Conservation (phyloP, 129 eudicot genomes). For the Cynara cardunculus region DNA sequence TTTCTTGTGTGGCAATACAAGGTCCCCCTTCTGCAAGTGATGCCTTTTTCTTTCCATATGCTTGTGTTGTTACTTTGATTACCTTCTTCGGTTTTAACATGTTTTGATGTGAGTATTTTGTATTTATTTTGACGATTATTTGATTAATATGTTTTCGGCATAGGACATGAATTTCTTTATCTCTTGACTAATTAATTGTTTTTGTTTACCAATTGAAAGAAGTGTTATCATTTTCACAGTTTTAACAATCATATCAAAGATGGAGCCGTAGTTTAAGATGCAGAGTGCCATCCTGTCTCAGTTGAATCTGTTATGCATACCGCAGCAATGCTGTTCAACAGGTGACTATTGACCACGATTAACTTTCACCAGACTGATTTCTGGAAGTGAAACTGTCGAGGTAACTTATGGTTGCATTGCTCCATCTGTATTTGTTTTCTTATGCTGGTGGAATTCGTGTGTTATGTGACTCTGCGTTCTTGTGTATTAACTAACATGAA, state of each 20-base stretch:
- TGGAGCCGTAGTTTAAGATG: neutral
- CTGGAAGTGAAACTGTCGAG: neutral
- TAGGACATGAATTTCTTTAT: neutral
- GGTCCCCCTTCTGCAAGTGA: too few relatives aligned
- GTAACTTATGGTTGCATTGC: neutral
- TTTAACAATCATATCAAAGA: neutral
- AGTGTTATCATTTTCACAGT: neutral
- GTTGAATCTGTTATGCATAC: neutral
- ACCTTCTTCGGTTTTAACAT: neutral
- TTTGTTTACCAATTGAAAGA: neutral
- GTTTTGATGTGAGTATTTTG: neutral
- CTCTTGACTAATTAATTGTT: neutral
- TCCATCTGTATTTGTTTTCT: neutral
- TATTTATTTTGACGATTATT: neutral
- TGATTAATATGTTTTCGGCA: neutral
- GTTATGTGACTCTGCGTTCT: neutral
- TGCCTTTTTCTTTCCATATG: too few relatives aligned
- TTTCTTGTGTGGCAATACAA: too few relatives aligned
- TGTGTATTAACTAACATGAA: neutral
- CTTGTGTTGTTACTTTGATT: neutral
- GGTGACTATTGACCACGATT: neutral
- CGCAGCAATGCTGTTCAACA: neutral
- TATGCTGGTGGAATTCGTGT: neutral
- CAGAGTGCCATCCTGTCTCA: neutral
- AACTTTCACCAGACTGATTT: neutral